These are phyloP conservation scores for Triticum dicoccoides DNA, from an alignment of 176 grass and related monocot genomes.

Conservation along the genomic window DNA sequence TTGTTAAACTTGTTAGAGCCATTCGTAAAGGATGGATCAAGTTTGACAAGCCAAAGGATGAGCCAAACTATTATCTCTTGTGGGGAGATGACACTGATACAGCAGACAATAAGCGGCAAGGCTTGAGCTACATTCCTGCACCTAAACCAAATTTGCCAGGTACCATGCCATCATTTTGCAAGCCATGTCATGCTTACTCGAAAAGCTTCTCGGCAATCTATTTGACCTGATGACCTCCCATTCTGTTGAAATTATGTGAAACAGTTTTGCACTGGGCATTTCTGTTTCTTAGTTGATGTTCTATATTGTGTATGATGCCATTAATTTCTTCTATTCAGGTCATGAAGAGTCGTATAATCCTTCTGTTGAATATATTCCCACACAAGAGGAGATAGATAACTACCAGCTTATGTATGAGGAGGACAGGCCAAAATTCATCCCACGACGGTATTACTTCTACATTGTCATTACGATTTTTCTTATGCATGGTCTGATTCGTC, in stretches of 20 bases:
- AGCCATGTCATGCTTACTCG: neutral
- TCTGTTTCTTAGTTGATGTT: neutral
- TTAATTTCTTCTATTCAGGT: constrained; percentile 51
- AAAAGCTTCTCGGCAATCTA: neutral
- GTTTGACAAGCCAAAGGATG: constrained; percentile 88
- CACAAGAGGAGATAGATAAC: constrained; percentile 90
- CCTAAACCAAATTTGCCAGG: constrained; percentile 93
- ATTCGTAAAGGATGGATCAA: constrained; percentile 94
- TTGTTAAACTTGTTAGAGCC: constrained; percentile 70
- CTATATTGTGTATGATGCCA: constrained; percentile 24
- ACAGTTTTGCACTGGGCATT: neutral
- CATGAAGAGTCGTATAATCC: constrained; percentile 99
- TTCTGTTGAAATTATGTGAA: neutral
- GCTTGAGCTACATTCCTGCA: constrained; percentile 87
- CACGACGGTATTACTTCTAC: constrained; percentile 50
- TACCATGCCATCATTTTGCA: constrained; percentile 28
- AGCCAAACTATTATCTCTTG: constrained; percentile 57
- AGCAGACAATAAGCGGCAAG: constrained; percentile 75
- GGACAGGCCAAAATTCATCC: constrained; percentile 95
- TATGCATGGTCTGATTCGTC: neutral
- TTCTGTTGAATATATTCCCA: constrained; percentile 92
- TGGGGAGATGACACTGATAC: constrained; percentile 90
- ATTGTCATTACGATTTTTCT: constrained; percentile 11
- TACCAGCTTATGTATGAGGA: constrained; percentile 98
- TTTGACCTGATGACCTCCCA: neutral